phyloP scores from a whole-genome alignment of 1,284 basidiomycete species.

The Athelia sp. region DNA sequence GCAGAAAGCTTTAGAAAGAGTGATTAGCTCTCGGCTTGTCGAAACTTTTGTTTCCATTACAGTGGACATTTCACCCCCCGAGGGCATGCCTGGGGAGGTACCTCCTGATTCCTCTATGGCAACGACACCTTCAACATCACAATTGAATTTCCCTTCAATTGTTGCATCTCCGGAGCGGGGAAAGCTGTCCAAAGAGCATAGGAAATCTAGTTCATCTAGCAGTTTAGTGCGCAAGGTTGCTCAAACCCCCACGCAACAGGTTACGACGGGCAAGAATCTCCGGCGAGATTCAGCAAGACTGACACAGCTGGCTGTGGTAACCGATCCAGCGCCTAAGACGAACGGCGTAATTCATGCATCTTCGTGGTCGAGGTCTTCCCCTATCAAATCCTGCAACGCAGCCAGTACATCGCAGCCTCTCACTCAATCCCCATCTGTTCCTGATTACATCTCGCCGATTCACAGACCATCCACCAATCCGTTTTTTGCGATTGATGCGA shows the following conservation, averaged over 20 bases:
- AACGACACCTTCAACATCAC: slow-evolving; percentile 15
- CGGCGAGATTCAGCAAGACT: slow-evolving; percentile 6
- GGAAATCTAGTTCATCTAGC: not conserved
- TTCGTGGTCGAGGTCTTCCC: slow-evolving; percentile 4
- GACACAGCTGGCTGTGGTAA: slow-evolving; percentile 9
- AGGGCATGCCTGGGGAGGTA: slow-evolving; percentile 7
- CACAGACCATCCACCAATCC: slow-evolving; percentile 77
- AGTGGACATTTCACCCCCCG: slow-evolving; percentile 19
- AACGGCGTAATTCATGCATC: not conserved
- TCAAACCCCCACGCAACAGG: too few species aligned
- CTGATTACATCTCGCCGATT: slow-evolving; percentile 66
- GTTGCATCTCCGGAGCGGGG: not conserved
- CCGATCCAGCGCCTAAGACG: not conserved
- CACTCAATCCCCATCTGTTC: slow-evolving; percentile 21
- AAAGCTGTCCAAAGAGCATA: not conserved
- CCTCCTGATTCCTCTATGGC: slow-evolving; percentile 12
- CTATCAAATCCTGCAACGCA: slow-evolving; percentile 12
- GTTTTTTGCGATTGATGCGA: slow-evolving; percentile 53
- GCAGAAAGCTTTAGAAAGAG: slow-evolving; percentile 61
- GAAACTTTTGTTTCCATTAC: slow-evolving; percentile 70
- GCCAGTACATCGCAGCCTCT: slow-evolving; percentile 12
- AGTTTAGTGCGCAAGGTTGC: not conserved
- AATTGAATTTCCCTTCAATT: slow-evolving; percentile 3
- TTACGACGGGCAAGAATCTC: not conserved
- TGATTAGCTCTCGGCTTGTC: slow-evolving; percentile 69